phyloP scores from a whole-genome alignment of 2,329 filamentous ascomycete genomes.

The Diatrype stigma region DNA sequence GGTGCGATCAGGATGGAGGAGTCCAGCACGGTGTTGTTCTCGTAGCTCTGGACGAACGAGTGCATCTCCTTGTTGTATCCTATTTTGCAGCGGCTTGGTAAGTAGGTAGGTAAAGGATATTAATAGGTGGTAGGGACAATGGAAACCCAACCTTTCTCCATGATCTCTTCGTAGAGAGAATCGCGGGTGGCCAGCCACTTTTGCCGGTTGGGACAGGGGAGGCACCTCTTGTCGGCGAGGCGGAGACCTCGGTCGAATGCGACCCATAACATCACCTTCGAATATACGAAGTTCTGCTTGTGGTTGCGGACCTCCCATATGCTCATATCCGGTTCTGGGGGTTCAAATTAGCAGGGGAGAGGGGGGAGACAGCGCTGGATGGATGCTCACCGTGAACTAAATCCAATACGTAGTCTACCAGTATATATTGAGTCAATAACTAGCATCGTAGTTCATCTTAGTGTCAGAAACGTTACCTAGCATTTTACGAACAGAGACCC shows the following conservation, averaged over 20 bases:
- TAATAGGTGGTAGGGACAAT: neutral
- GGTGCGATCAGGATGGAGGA: constrained; percentile 73
- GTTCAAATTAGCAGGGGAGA: constrained; percentile 1
- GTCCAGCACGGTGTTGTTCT: constrained; percentile 65
- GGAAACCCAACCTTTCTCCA: constrained; percentile 55
- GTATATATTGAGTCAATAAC: constrained; percentile 11
- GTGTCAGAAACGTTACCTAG: constrained; percentile 34
- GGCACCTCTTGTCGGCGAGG: constrained; percentile 68
- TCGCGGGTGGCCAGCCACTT: constrained; percentile 66
- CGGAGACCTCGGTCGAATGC: constrained; percentile 72
- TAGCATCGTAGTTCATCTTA: neutral
- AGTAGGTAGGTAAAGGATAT: neutral
- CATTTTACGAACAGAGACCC: constrained; percentile 66
- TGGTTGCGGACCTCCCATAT: constrained; percentile 78
- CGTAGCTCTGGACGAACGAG: constrained; percentile 73
- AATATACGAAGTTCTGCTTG: constrained; percentile 75
- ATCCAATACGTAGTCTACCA: constrained; percentile 68
- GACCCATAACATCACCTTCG: constrained; percentile 82
- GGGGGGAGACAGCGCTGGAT: neutral
- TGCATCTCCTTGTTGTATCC: constrained; percentile 68
- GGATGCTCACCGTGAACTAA: constrained; percentile 51
- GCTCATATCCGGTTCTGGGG: constrained; percentile 66
- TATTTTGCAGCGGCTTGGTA: too few species aligned
- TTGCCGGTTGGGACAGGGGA: constrained; percentile 66
- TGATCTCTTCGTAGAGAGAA: constrained; percentile 67